These are phyloP conservation scores for Starmerella tilneyi DNA, from an alignment of 805 yeast genomes.

Conservation along the genomic window DNA sequence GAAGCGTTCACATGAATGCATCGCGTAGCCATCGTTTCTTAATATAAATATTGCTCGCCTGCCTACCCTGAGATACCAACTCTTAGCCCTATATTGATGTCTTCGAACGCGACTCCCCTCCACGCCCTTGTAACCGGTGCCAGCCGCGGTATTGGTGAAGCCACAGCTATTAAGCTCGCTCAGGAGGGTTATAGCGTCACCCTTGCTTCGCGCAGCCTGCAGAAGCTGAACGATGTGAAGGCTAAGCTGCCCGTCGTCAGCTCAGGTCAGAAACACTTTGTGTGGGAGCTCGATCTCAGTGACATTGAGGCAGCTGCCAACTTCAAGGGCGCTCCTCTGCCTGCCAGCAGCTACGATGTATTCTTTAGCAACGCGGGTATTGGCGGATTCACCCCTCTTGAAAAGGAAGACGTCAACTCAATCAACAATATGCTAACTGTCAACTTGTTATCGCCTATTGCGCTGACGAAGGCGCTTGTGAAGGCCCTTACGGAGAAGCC, in stretches of 20 bases:
- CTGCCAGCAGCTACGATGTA: not conserved
- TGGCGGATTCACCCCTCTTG: not conserved
- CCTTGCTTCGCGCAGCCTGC: conserved; percentile 41
- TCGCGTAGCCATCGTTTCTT: too few species aligned
- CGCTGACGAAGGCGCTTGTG: not conserved
- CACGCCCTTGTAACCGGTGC: conserved; percentile 48
- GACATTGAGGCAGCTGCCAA: not conserved
- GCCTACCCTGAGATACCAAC: too few species aligned
- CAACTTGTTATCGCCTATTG: not conserved
- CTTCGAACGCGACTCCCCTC: too few species aligned
- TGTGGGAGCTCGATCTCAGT: not conserved
- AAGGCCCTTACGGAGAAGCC: not conserved
- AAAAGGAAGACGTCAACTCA: not conserved
- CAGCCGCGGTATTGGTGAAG: conserved; percentile 53
- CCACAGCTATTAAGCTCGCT: conserved; percentile 43
- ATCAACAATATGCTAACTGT: not conserved
- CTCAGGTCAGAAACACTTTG: not conserved
- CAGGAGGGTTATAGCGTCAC: conserved; percentile 43
- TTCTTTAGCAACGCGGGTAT: not conserved
- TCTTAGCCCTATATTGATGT: too few species aligned
- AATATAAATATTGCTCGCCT: too few species aligned
- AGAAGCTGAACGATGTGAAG: conserved; percentile 9
- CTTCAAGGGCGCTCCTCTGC: conserved; percentile 1
- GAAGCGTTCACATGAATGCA: too few species aligned
- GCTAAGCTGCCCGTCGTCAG: not conserved